Percentiles rank a stretch among this genome's conserved stretches.
Evolutionary conservation across 768 basidiomycete species (phyloP).

Genomic region (Termitomyces titanicus): DNA sequence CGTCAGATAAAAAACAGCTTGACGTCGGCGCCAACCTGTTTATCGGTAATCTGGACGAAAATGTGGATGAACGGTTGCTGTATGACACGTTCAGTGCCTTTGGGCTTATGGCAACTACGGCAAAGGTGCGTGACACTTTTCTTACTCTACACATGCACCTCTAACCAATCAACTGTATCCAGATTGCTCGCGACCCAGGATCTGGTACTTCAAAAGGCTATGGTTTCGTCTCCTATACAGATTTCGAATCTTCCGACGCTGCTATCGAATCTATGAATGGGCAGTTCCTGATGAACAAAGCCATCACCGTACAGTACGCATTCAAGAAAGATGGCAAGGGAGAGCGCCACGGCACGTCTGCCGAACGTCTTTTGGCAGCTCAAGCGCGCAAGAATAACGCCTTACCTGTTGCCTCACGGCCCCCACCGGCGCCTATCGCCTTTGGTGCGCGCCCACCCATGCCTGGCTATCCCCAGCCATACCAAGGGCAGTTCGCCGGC

Average conservation of each 20-base stretch:
- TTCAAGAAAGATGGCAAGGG: conserved; percentile 99
- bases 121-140: conserved; percentile 55
- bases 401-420: conserved; percentile 71
- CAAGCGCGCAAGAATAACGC: conserved; percentile 97
- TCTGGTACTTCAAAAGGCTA: conserved; percentile 91
- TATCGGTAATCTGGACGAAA: conserved; percentile 92
- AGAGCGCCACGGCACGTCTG: conserved; percentile 93
- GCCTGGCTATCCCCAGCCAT: conserved; percentile 71
- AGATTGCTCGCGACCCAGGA: conserved; percentile 91
- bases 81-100: conserved; percentile 97
- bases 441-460: conserved; percentile 62
- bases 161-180: conserved; percentile 1
- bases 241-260: conserved; percentile 96
- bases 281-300: conserved; percentile 98
- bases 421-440: conserved; percentile 70
- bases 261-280: conserved; percentile 97
- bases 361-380: conserved; percentile 93
- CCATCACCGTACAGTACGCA: conserved; percentile 94
- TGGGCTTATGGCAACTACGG: conserved; percentile 87
- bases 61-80: conserved; percentile 87
- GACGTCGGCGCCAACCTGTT: conserved; percentile 98
- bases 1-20: conserved; percentile 96
- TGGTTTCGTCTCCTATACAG: conserved; percentile 95
- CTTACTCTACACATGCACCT: conserved; percentile 3
- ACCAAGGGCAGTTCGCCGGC: conserved; percentile 93